Base-by-base conservation (phyloP, 768 basidiomycete genomes). In the Antrodiella citrinella region DNA sequence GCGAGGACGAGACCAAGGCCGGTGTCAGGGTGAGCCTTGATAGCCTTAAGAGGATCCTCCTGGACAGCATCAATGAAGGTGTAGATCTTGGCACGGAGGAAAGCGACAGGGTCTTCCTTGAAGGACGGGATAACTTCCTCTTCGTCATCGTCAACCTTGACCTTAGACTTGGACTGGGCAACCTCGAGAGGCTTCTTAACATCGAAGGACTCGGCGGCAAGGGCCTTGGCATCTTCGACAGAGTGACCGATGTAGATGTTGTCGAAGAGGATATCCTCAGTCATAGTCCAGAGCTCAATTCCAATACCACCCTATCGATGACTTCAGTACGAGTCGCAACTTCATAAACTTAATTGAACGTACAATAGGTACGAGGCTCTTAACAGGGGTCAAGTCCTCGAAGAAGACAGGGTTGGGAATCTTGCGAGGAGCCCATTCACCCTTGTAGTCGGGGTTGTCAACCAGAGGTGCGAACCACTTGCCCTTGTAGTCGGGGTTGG, bases 211-310 rank as follows among this genome's bases (percentile, higher is more conserved):
- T 94, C 91, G 13, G 73, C 69, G 50, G 92, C 91, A 57, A 99
- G 69, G 10, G 72, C 69, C 67, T 87, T 82, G 54, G 96, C 96
- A 53, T 95, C 91, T 35, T 81, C 80, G 51, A 81, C 64, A 18
- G 92, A 94, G 75, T 93, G 86, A 52, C 93, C 93, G 51, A 99
- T 68, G 72, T 92, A 98, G 63, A 99, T 81, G 73, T 91, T 93
- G 70, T 90, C 82, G 66, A 93, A 94, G 58, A 93, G 76, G 59
- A 93, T 93, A 63, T 90, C 85, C 69, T 89, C 89, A 40, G 94
- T 95, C 96, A 98, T 99, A 43, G 95, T 95, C 96, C 96, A 99
- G 59, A 98, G 82, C 70, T 99, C 96, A 57, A 98, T 94, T 62
- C 94, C 94, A 54, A 96, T 80, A 70, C 92, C 93, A 58, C 91